A percentile compares a stretch with the other conserved stretches of the same genome.
phyloP scores from a whole-genome alignment of 2,329 filamentous ascomycete species.

The Pestalotiopsis sp. region DNA sequence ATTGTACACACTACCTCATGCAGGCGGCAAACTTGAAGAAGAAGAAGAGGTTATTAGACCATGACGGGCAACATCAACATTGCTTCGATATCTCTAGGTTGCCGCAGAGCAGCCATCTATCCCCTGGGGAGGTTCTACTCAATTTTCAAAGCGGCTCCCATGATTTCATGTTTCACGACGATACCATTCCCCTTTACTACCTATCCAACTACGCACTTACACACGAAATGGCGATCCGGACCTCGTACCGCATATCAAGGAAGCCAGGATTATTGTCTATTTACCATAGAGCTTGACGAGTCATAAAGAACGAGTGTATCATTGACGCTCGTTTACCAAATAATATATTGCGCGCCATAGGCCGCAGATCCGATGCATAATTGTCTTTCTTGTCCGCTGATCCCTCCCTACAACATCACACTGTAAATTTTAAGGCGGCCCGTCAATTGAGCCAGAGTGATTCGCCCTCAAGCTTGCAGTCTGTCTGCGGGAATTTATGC shows the following conservation, averaged over 20 bases:
- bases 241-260: neutral
- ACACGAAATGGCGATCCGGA: neutral
- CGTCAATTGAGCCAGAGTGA: neutral
- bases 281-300: neutral
- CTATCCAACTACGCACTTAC: neutral
- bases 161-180: constrained; percentile 6
- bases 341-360: neutral
- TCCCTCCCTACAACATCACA: neutral
- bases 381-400: neutral
- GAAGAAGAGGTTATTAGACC: constrained; percentile 10
- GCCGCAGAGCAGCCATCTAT: neutral
- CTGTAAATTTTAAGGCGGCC: neutral
- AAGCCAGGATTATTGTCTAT: neutral
- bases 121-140: neutral
- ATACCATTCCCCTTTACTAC: constrained; percentile 7
- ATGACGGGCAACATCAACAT: neutral
- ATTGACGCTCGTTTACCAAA: neutral
- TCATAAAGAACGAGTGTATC: neutral
- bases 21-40: neutral
- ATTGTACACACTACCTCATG: neutral
- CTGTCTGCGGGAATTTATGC: neutral
- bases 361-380: neutral
- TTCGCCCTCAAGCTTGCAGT: neutral
- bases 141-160: neutral
- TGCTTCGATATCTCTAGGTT: neutral